phyloP scores from a whole-genome alignment of 2,329 filamentous ascomycete species.

The Colletotrichum paranaense region DNA sequence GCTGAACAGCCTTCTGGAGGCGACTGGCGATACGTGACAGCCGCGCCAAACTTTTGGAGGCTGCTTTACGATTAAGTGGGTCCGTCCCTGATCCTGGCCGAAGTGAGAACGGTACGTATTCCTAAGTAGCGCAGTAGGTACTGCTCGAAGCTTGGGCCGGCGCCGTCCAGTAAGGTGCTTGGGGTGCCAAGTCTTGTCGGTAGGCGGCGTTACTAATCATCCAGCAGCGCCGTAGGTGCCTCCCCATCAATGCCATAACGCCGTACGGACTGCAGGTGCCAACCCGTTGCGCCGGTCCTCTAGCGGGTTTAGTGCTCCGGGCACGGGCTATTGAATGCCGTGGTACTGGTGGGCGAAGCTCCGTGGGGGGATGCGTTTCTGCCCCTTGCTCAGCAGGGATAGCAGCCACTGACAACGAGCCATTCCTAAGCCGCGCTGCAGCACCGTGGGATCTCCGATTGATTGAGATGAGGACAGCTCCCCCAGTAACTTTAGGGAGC shows the following conservation, averaged over 20 bases:
- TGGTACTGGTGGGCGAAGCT: constrained; percentile 14
- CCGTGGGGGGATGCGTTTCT: constrained; percentile 23
- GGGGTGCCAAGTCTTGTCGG: background rate
- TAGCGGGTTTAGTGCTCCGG: constrained; percentile 11
- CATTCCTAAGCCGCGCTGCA: constrained; percentile 27
- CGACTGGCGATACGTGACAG: constrained; percentile 25
- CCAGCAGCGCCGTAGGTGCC: background rate
- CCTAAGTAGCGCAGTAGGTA: background rate
- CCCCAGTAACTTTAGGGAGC: constrained; percentile 15
- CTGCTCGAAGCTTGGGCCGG: background rate
- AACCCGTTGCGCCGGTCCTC: constrained; percentile 14
- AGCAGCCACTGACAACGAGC: constrained; percentile 25
- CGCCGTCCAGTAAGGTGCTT: background rate
- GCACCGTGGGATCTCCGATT: constrained; percentile 33
- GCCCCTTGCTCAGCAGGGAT: constrained; percentile 32
- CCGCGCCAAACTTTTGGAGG: constrained; percentile 36
- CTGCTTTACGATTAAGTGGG: constrained; percentile 29
- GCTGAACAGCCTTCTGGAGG: constrained; percentile 20
- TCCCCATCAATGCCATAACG: background rate
- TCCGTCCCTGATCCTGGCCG: background rate
- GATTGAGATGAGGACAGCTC: constrained; percentile 33
- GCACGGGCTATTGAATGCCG: background rate
- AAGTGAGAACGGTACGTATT: background rate
- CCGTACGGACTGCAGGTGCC: constrained; percentile 11
- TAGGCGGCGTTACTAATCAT: constrained; percentile 24